Conservation (phyloP, 352 stramenopile genomes). For the Phytopythium cucurbitacearum region DNA sequence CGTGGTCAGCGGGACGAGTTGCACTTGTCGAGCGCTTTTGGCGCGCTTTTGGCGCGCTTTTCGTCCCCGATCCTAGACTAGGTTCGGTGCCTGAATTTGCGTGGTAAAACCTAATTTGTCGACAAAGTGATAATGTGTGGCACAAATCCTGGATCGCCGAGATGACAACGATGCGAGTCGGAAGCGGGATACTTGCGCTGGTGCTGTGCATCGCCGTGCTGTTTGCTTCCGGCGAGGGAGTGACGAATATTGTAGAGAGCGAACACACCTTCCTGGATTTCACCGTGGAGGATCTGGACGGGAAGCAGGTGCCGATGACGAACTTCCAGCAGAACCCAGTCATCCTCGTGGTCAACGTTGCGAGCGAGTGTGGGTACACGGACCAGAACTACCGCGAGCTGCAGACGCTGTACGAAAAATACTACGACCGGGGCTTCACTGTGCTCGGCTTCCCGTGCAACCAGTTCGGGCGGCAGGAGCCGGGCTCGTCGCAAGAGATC, state of each 20-base stretch:
- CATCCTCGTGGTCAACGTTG: conserved; percentile 82
- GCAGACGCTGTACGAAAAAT: conserved; percentile 72
- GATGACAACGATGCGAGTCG: no score
- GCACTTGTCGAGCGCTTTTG: no score
- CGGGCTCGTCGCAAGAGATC: conserved; percentile 61
- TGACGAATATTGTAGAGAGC: background rate
- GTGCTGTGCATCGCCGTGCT: conserved; percentile 8
- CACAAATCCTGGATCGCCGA: no score
- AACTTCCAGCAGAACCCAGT: conserved; percentile 49
- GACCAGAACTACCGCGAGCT: conserved; percentile 80
- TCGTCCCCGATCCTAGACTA: no score
- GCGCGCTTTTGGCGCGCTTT: no score
- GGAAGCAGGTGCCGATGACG: conserved; percentile 37
- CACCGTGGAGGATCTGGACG: conserved; percentile 42
- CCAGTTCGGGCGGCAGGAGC: conserved; percentile 93
- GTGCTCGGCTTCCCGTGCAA: conserved; percentile 96
- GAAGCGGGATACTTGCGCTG: conserved; percentile 5
- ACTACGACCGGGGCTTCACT: conserved; percentile 65
- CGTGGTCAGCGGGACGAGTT: no score
- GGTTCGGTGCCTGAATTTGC: no score
- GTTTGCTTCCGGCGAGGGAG: background rate
- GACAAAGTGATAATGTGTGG: no score
- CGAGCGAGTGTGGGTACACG: conserved; percentile 75
- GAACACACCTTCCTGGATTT: conserved; percentile 54
- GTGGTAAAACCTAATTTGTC: no score